Evolutionary conservation across 1,139 yeast species (phyloP).

Genomic region (Debaryomyces fabryi): DNA sequence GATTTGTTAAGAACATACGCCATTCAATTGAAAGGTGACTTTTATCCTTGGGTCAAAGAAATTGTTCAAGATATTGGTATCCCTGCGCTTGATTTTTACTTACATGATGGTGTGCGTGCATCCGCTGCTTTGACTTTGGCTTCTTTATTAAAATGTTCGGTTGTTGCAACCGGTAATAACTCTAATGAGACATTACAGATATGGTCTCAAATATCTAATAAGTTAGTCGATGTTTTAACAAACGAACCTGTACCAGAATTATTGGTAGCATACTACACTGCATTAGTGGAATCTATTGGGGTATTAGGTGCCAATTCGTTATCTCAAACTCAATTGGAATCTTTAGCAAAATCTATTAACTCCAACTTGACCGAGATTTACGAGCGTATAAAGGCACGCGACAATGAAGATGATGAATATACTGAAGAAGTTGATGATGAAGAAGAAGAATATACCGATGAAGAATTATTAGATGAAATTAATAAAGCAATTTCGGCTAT

Average conservation of each 20-base stretch:
- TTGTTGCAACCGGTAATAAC: conserved; percentile 58
- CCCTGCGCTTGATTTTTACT: conserved; percentile 87
- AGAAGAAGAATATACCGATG: conserved; percentile 87
- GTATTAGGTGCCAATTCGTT: conserved; percentile 67
- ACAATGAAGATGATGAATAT: conserved; percentile 68
- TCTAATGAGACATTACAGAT: conserved; percentile 62
- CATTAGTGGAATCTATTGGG: conserved; percentile 69
- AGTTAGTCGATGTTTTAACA: conserved; percentile 67
- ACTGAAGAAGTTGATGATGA: conserved; percentile 76
- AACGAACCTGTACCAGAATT: conserved; percentile 87
- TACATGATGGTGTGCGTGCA: conserved; percentile 93
- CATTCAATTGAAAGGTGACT: conserved; percentile 76
- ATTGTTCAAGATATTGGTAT: conserved; percentile 77
- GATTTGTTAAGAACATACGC: conserved; percentile 89
- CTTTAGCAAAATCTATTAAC: conserved; percentile 62
- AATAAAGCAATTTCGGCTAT: conserved; percentile 76
- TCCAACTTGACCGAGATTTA: conserved; percentile 67
- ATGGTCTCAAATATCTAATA: conserved; percentile 74
- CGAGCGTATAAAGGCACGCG: conserved; percentile 72
- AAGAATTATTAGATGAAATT: conserved; percentile 83
- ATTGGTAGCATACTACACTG: conserved; percentile 72
- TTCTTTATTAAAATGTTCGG: conserved; percentile 69
- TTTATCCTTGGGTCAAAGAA: conserved; percentile 81
- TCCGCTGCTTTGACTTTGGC: conserved; percentile 87
- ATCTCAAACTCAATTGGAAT: conserved; percentile 56